Percentiles rank a stretch among this genome's conserved stretches.
These are phyloP conservation scores for Scutellaria galericulata DNA, from an alignment of 257 asterid genomes.

Conservation along the genomic window DNA sequence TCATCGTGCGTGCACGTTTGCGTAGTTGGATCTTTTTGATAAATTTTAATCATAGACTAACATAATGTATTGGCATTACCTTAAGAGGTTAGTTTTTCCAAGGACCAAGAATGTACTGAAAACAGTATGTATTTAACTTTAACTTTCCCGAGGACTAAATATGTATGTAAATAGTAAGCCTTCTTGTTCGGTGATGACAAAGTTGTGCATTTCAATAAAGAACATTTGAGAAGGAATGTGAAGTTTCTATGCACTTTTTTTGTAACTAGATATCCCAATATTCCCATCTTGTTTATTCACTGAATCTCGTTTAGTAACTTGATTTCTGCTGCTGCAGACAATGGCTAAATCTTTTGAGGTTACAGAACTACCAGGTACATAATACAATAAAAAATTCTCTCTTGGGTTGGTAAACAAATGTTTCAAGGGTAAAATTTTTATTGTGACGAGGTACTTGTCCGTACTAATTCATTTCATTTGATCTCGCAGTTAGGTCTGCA, in stretches of 20 bases:
- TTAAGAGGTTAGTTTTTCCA: slow-evolving; percentile 27
- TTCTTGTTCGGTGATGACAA: slow-evolving; percentile 5
- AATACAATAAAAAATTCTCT: slow-evolving; percentile 23
- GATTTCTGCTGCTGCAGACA: slow-evolving; percentile 64
- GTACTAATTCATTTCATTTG: slow-evolving; percentile 35
- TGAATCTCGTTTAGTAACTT: slow-evolving; percentile 28
- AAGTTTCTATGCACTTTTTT: slow-evolving; percentile 10
- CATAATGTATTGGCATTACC: slow-evolving; percentile 22
- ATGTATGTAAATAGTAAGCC: slow-evolving; percentile 9
- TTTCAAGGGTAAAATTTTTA: slow-evolving; percentile 13
- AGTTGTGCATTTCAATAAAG: background rate
- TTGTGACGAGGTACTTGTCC: slow-evolving; percentile 9
- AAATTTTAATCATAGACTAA: background rate
- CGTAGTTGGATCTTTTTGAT: background rate
- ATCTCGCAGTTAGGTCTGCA: slow-evolving; percentile 87
- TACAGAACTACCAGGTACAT: slow-evolving; percentile 93
- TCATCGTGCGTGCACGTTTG: background rate
- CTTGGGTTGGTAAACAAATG: slow-evolving; percentile 27
- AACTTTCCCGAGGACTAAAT: slow-evolving; percentile 18
- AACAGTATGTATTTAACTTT: slow-evolving; percentile 16
- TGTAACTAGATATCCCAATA: slow-evolving; percentile 3
- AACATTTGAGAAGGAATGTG: slow-evolving; percentile 28
- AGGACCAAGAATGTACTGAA: background rate
- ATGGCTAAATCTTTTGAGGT: slow-evolving; percentile 92
- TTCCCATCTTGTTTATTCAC: slow-evolving; percentile 7